These are phyloP conservation scores for Pseudogymnoascus sp. DNA, from an alignment of 2,329 filamentous ascomycete species.

Conservation along the genomic window DNA sequence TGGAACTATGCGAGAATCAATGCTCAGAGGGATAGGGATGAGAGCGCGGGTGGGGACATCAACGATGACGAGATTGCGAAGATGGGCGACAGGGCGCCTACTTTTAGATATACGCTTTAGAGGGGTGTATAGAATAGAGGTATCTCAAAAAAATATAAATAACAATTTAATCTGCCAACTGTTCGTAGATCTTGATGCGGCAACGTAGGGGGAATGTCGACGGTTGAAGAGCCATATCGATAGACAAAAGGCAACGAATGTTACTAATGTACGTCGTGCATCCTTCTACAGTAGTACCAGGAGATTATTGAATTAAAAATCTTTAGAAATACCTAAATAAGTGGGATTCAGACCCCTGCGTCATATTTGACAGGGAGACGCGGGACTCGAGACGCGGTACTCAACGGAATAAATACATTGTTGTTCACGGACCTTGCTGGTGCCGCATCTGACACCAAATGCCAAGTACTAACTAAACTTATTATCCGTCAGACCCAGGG, in stretches of 20 bases:
- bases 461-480: neutral
- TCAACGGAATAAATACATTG: neutral
- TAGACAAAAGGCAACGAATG: neutral
- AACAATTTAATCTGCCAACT: neutral
- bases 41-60: constrained; percentile 27
- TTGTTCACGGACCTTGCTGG: neutral
- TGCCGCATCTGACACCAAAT: neutral
- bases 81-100: constrained; percentile 43
- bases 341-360: neutral
- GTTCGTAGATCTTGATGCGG: neutral
- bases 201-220: neutral
- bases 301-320: neutral
- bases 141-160: neutral
- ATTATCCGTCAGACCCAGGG: neutral
- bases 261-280: neutral
- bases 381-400: neutral
- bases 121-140: neutral
- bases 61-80: constrained; percentile 39
- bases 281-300: neutral
- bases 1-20: constrained; percentile 39
- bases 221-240: neutral
- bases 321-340: neutral
- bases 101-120: constrained; percentile 36
- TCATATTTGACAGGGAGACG: neutral
- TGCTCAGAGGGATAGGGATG: constrained; percentile 38